phyloP scores from a whole-genome alignment of 148 eudicot species.

The Polygonum maritimum region DNA sequence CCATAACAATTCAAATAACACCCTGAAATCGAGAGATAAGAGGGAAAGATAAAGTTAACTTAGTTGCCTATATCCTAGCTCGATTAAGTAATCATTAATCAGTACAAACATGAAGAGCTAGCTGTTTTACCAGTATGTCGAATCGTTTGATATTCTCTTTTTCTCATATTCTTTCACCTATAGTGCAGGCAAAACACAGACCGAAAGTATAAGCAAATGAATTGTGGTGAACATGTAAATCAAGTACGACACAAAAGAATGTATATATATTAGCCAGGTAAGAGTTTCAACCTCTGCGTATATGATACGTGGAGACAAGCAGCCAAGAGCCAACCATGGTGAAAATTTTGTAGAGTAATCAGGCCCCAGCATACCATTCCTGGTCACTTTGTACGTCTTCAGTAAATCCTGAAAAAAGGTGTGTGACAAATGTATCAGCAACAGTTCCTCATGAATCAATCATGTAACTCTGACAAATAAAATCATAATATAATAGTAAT shows the following conservation, averaged over 20 bases:
- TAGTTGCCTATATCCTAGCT: neutral
- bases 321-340: constrained; percentile 91
- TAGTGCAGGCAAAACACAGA: neutral
- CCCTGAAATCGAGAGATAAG: constrained; percentile 44
- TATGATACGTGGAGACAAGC: constrained; percentile 79
- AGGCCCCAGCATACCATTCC: constrained; percentile 92
- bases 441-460: neutral
- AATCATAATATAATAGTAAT: neutral
- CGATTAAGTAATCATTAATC: neutral
- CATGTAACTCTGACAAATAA: neutral
- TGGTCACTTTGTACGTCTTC: constrained; percentile 58
- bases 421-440: neutral
- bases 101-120: neutral
- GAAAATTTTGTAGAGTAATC: constrained; percentile 97
- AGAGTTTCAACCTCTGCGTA: constrained; percentile 60
- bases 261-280: neutral
- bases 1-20: constrained; percentile 89
- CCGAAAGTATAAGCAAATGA: neutral
- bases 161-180: constrained; percentile 83
- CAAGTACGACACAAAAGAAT: neutral
- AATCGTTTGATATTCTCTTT: constrained; percentile 65
- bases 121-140: constrained; percentile 69
- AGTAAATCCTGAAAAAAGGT: constrained; percentile 49
- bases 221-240: neutral
- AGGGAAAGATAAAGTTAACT: neutral